Evolutionary conservation across 1,139 yeast species (phyloP).

Genomic region (Meyerozyma guilliermondii): DNA sequence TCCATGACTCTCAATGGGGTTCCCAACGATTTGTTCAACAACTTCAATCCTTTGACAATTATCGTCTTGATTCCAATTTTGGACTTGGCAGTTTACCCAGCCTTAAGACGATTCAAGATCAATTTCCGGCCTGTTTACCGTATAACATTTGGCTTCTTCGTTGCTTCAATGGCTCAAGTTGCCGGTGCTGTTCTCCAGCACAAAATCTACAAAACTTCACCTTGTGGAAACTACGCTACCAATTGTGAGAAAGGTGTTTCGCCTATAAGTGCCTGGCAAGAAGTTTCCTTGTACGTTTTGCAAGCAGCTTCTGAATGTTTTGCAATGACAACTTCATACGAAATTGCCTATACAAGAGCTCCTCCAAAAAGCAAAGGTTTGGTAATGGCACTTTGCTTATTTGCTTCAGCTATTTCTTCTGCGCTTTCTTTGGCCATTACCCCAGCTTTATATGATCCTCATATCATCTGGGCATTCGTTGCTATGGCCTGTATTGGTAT

Average conservation of each 20-base stretch:
- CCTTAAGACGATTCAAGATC: constrained; percentile 42
- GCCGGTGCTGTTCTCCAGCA: constrained; percentile 38
- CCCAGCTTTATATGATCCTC: constrained; percentile 50
- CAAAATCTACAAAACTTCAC: constrained; percentile 29
- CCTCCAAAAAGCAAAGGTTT: constrained; percentile 65
- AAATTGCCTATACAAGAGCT: constrained; percentile 65
- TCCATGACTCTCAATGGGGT: constrained; percentile 63
- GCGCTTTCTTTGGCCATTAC: constrained; percentile 54
- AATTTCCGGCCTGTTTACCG: constrained; percentile 34
- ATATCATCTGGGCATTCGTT: constrained; percentile 51
- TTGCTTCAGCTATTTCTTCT: constrained; percentile 57
- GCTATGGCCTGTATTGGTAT: constrained; percentile 45
- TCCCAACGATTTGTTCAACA: constrained; percentile 67
- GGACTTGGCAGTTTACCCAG: constrained; percentile 54
- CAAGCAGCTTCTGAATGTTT: constrained; percentile 68
- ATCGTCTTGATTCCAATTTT: constrained; percentile 60
- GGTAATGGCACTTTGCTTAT: constrained; percentile 61
- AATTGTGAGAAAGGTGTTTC: constrained; percentile 38
- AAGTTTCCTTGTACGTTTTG: constrained; percentile 44
- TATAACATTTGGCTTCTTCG: constrained; percentile 30
- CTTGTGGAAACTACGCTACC: constrained; percentile 40
- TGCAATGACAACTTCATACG: constrained; percentile 63
- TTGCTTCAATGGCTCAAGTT: constrained; percentile 35
- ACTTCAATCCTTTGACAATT: constrained; percentile 64
- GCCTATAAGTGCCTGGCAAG: constrained; percentile 56